Base-by-base conservation (phyloP, 768 basidiomycete genomes). In the Astraeus odoratus region DNA sequence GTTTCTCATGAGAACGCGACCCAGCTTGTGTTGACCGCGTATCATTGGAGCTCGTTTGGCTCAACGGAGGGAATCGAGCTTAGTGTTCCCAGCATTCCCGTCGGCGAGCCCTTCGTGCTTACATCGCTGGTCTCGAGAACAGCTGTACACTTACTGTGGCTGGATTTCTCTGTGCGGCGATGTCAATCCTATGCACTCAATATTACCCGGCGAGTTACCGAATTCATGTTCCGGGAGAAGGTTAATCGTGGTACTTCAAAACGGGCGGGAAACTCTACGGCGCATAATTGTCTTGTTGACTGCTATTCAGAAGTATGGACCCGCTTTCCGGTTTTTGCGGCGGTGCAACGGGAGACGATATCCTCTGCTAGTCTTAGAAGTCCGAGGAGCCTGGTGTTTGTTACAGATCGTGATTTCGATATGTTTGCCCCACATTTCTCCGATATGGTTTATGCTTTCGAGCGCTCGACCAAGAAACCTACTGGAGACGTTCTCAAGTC, bases 21-120 rank as follows among this genome's bases (percentile, higher is more conserved):
- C 27, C 40, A 38, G 15, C 35, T 39, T 5, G 33, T 40, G 18
- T 44, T 72, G 8, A 65, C 58, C 5, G 68, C 68, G 4, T 76
- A 72, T 54, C 78, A 78, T 48, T 76, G 72, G 73, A 61, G 59
- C 8, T 74, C 73, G 2, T 78, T 80, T 45, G 78, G 78, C 8
- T 69, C 72, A 1, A 63, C 65, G 1, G 51, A 59, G 9, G 76
- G 75, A 15, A 68, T 72, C 19, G 13, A 30, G 1, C 47, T 75
- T 2, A 51, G 62, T 23, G 48, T 71, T 25, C 59, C 61, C 3
- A 47, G 47, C 6, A 38, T 57, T 19, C 44, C 58, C 8, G 47
- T 49, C n/a, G 52, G 58, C 7, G 51, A 48, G 24, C 24, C 40
- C 5, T 49, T 67, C 16, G 47, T 60, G 8, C 24, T 76, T 18